Conservation (phyloP, 2,329 filamentous ascomycete species). For the Colletotrichum sp. region DNA sequence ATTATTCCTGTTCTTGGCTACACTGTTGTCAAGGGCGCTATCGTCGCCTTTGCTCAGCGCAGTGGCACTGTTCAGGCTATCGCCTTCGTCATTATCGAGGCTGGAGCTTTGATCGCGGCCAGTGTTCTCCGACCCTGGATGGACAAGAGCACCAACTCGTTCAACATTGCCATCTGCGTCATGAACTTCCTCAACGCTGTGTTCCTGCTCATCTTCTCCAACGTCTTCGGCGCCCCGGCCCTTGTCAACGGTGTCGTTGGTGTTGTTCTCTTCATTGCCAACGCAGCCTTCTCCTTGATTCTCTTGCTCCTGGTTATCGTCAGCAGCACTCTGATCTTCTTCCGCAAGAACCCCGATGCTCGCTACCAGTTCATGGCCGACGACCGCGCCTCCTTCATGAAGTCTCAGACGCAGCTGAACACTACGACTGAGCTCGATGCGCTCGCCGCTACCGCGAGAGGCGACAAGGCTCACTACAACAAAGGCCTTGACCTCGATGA, state of each 20-base stretch:
- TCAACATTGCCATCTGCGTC: slow-evolving; percentile 91
- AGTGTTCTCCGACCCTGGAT: slow-evolving; percentile 91
- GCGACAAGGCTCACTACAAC: slow-evolving; percentile 64
- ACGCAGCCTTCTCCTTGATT: slow-evolving; percentile 82
- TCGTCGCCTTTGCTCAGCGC: slow-evolving; percentile 81
- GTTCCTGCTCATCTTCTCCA: slow-evolving; percentile 87
- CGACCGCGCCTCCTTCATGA: slow-evolving; percentile 96
- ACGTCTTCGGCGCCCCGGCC: slow-evolving; percentile 82
- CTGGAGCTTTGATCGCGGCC: slow-evolving; percentile 75
- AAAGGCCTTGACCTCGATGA: slow-evolving; percentile 43
- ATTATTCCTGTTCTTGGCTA: slow-evolving; percentile 82
- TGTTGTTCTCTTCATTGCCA: slow-evolving; percentile 86
- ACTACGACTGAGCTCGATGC: slow-evolving; percentile 87
- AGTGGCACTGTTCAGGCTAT: slow-evolving; percentile 78
- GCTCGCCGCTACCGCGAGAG: slow-evolving; percentile 84
- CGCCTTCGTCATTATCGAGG: slow-evolving; percentile 83
- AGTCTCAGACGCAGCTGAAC: slow-evolving; percentile 83
- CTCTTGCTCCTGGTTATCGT: slow-evolving; percentile 78
- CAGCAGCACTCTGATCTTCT: slow-evolving; percentile 71
- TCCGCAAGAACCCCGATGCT: slow-evolving; percentile 92
- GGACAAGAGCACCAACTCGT: slow-evolving; percentile 97
- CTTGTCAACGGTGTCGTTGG: slow-evolving; percentile 89
- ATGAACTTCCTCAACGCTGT: slow-evolving; percentile 92
- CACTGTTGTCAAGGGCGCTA: slow-evolving; percentile 85
- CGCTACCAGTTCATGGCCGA: slow-evolving; percentile 97